Evolutionary conservation across 2,329 filamentous ascomycete genomes (phyloP).

Genomic region (Xylariales sp.): DNA sequence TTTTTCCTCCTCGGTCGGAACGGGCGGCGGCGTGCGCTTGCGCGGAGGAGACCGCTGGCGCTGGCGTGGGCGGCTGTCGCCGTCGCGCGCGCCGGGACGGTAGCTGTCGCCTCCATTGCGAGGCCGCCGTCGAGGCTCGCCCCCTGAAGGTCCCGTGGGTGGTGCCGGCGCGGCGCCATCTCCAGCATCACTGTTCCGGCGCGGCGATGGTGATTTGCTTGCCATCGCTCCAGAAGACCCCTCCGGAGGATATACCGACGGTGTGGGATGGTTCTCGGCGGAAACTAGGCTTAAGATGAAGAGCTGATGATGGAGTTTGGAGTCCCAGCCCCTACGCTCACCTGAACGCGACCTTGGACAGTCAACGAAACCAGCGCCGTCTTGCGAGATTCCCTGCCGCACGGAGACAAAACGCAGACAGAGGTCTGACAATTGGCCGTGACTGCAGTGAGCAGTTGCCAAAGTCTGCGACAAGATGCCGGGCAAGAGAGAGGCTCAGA

Average conservation of each 20-base stretch:
- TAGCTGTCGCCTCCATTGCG: constrained; percentile 49
- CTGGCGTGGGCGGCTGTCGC: constrained; percentile 8
- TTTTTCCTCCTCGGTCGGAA: constrained; percentile 72
- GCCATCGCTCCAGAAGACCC: too few species aligned
- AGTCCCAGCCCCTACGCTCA: too few species aligned
- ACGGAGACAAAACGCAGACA: not conserved
- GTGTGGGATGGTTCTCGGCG: too few species aligned
- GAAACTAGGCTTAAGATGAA: too few species aligned
- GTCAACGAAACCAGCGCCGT: too few species aligned
- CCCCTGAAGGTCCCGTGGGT: too few species aligned
- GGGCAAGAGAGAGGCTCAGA: not conserved
- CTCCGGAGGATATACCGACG: not conserved
- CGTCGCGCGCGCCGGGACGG: constrained; percentile 32
- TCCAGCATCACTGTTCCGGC: too few species aligned
- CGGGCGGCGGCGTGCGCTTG: constrained; percentile 18
- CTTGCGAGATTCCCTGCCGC: too few species aligned
- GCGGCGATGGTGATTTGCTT: constrained; percentile 20
- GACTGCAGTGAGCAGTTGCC: not conserved
- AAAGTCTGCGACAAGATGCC: not conserved
- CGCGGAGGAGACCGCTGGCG: constrained; percentile 12
- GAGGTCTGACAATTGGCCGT: not conserved
- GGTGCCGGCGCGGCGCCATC: too few species aligned
- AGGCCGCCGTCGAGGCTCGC: constrained; percentile 21
- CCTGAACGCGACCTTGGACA: too few species aligned
- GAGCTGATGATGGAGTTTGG: too few species aligned